Percentiles rank a stretch among this genome's conserved stretches.
phyloP scores from a whole-genome alignment of 2,329 filamentous ascomycete genomes.

The Diaporthe ampelina region DNA sequence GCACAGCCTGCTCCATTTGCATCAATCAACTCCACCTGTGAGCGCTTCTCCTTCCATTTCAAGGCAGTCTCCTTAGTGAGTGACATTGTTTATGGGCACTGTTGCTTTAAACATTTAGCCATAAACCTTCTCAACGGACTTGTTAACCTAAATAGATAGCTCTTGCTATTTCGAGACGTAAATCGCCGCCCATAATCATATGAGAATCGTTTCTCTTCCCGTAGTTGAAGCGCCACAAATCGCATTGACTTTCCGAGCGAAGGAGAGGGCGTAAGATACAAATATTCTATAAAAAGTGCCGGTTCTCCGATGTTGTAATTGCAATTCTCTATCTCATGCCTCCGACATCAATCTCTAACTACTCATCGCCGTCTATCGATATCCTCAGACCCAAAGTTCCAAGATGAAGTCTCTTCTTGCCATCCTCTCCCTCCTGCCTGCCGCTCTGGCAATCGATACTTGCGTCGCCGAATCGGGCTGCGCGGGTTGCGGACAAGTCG shows the following conservation, averaged over 20 bases:
- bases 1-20: not conserved
- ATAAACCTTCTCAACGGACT: not conserved
- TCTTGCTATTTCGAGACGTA: not conserved
- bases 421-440: not conserved
- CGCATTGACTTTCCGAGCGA: not conserved
- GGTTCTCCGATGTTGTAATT: not conserved
- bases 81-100: conserved; percentile 7
- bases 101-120: conserved; percentile 12
- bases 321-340: not conserved
- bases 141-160: not conserved
- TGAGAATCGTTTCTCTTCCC: not conserved
- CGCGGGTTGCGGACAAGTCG: conserved; percentile 24
- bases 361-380: not conserved
- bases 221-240: not conserved
- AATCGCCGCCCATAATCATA: not conserved
- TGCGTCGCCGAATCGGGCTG: conserved; percentile 15
- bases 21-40: not conserved
- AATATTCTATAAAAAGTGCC: not conserved
- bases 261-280: not conserved
- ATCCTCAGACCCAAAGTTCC: not conserved
- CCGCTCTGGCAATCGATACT: not conserved
- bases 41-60: conserved; percentile 9
- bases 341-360: not conserved
- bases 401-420: conserved; percentile 5
- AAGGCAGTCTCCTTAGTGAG: not conserved